Base-by-base conservation (phyloP, 2,329 filamentous ascomycete species). In the Cladosporium sp. region DNA sequence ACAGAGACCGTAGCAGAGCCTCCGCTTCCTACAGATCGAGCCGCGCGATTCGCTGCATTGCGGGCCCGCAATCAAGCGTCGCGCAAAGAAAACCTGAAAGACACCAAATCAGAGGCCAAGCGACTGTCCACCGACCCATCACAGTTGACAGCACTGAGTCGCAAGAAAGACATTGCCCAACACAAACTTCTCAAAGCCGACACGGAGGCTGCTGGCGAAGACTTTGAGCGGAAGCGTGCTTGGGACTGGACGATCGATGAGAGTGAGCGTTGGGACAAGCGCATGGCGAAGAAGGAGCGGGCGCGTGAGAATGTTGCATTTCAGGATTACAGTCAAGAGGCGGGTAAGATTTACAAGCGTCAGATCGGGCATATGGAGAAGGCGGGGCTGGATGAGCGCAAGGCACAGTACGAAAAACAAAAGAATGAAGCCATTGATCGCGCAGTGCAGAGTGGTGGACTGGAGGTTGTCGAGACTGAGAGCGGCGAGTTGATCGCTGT, bases 221-320 rank as follows among this genome's bases (percentile, higher is more conserved):
- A 97, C 73, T 99, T 97, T 70, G 94, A 99, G 80, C 89, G 94
- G 64, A 97, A 97, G 76, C 87, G 94, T 39, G 94, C 94, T 1
- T 99, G 94, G 94, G 94, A 97, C 77, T 99, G 94, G 90, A 99
- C 94, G 0, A 79, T 93, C 6, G 94, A 99, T 63, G 94, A 99
- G 76, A 89, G 86, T 65, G 94, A 97, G 76, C 85, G 83, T 64
- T 99, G 94, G 94, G 94, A 99, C 74, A 88, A 87, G 76, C 87
- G 92, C 32, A 78, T 95, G 72, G 89, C 88, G 68, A 96, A 96
- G 81, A 95, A 91, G 77, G 84, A 85, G 58, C 83, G 84, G 17
- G 88, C 89, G 68, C 82, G 89, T 61, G 90, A 96, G 71, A 87
- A 93, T 73, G 90, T 91, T 59, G 89, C 90, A 2, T 99, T 99